Percentiles rank a stretch among this genome's conserved stretches.
Evolutionary conservation across 257 asterid species (phyloP).

Genomic region (Salvia hispanica): DNA sequence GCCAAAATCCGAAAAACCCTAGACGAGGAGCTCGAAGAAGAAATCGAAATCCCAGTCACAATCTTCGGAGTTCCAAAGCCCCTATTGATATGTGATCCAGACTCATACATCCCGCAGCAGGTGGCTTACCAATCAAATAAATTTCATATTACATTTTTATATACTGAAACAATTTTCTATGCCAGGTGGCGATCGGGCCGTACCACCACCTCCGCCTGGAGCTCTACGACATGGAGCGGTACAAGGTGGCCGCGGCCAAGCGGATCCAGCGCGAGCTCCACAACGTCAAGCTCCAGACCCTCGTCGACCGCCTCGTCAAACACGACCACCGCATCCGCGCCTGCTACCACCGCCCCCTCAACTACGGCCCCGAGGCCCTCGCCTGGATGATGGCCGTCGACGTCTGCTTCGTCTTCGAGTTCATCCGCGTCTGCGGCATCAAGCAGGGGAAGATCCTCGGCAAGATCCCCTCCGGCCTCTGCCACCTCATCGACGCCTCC

Average conservation of each 20-base stretch:
- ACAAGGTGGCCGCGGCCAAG: constrained; percentile 59
- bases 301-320: constrained; percentile 39
- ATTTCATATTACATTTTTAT: too few species aligned
- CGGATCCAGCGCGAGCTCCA: constrained; percentile 39
- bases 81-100: constrained; percentile 31
- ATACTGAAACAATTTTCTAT: too few species aligned
- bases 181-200: constrained; percentile 59
- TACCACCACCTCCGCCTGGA: constrained; percentile 51
- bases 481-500: constrained; percentile 46
- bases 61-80: constrained; percentile 57
- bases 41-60: constrained; percentile 47
- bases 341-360: constrained; percentile 49
- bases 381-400: constrained; percentile 73
- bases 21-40: constrained; percentile 54
- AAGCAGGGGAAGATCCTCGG: constrained; percentile 39
- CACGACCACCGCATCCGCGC: constrained; percentile 49
- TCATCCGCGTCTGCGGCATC: constrained; percentile 47
- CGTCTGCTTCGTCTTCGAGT: constrained; percentile 55
- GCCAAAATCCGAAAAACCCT: constrained; percentile 49
- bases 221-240: constrained; percentile 58
- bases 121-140: constrained; percentile 29
- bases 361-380: constrained; percentile 44
- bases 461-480: constrained; percentile 40
- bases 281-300: constrained; percentile 32
- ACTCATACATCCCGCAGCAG: constrained; percentile 54